Base-by-base conservation (phyloP, 2,329 filamentous ascomycete species). In the Colletotrichum falcatum region DNA sequence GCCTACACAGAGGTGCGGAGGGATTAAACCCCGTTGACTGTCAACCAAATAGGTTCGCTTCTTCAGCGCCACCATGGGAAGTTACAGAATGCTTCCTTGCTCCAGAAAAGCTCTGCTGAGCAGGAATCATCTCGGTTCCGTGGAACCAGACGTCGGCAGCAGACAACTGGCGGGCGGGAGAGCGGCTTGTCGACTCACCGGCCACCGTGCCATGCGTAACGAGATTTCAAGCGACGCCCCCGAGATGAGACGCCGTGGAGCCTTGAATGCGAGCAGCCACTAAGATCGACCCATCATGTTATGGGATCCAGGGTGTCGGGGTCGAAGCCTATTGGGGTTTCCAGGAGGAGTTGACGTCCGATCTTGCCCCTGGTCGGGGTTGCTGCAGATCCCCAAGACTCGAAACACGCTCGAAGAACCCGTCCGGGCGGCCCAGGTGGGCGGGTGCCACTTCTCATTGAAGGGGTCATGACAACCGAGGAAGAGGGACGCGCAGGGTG, bases 341-440 rank as follows among this genome's bases (percentile, higher is more conserved):
- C 46, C 64, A 51, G 67, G 56, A 70, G 58, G 37, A 26, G 44
- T 37, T 54, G 59, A 61, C 68, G 68, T 68, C 68, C 65, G 68
- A 71, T 71, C 58, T 51, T 30, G 26, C 16, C 63, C 53, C 1
- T 53, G 54, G 20, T 54, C 37, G 37, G 37, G 65, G 44, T 46
- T 63, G 68, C 58, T 53, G 30, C 68, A 66, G 49, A 66, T 42
- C 49, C n/a, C 20, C 51, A 61, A 58, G 37, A 58, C 63, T 51
- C 65, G 65, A 71, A 71, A 71, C 68, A 35, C 51, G 65, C 65
- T 68, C 68, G 62, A 26, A 51, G 59, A 28, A 61, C 48, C 48
- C 44, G 11, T 26, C 23, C 16, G 14, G 20, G 23, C 11, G 23
- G 46, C 12, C 12, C 48, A 51, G 14, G 4, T 46, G 56, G 48